Conservation (phyloP, 225 moss, liverwort and hornwort species). For the Pleurozium schreberi region DNA sequence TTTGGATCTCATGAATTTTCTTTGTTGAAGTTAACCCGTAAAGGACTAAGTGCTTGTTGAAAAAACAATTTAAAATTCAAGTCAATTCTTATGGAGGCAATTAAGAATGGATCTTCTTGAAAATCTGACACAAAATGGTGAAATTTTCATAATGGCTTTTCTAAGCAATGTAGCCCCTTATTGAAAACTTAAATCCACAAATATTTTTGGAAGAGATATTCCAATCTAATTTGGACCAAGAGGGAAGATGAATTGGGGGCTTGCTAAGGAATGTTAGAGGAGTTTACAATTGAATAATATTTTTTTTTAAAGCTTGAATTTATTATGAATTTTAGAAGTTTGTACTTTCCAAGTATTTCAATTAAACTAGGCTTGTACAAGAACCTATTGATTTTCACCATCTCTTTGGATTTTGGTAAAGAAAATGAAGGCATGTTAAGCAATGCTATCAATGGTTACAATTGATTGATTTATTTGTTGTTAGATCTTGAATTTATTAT, state of each 20-base stretch:
- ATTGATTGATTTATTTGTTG: no score
- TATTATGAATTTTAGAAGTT: background rate
- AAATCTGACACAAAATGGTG: background rate
- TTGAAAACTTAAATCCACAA: background rate
- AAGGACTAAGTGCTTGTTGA: background rate
- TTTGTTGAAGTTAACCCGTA: background rate
- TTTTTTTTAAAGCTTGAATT: background rate
- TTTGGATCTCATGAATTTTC: accelerated
- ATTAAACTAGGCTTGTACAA: background rate
- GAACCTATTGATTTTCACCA: background rate
- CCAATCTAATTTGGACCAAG: accelerated
- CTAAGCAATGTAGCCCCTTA: background rate
- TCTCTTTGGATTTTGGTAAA: background rate
- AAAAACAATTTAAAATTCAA: background rate
- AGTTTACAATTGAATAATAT: no score
- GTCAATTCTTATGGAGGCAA: background rate
- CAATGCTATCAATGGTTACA: no score
- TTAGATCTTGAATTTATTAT: no score
- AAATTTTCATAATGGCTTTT: no score
- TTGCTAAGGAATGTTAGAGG: no score
- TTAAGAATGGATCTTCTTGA: background rate
- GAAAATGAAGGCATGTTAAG: background rate
- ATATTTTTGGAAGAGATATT: background rate
- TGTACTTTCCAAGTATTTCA: background rate
- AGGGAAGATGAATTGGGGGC: accelerated